Conservation (phyloP, 1,284 basidiomycete genomes). For the Pseudozyma pruni region DNA sequence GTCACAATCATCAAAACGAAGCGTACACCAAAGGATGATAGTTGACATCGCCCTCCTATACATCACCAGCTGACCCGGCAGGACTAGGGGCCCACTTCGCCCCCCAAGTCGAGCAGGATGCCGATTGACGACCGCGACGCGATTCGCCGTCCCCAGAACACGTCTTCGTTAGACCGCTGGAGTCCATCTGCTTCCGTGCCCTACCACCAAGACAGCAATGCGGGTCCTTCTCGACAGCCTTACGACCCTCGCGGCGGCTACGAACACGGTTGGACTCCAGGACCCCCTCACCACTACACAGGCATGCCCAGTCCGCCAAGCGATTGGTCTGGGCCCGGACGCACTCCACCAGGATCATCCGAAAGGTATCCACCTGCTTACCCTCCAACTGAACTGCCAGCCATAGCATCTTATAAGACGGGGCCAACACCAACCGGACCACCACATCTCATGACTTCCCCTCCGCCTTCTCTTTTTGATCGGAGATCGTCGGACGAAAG, state of each 20-base stretch:
- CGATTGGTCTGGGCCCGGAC: constrained; percentile 3
- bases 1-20: too few species aligned
- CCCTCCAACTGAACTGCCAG: constrained; percentile 4
- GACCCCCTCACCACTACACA: background rate
- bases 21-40: too few species aligned
- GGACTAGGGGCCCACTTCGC: too few species aligned
- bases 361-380: background rate
- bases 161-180: background rate
- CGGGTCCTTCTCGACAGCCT: constrained; percentile 27
- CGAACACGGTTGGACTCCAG: constrained; percentile 14
- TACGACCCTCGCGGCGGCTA: constrained; percentile 8
- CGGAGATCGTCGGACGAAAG: constrained; percentile 23
- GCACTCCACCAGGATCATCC: background rate
- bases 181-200: constrained; percentile 5
- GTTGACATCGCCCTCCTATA: too few species aligned
- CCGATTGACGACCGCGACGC: constrained; percentile 4
- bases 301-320: background rate
- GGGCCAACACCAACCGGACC: background rate
- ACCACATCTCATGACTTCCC: background rate
- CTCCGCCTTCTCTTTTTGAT: background rate
- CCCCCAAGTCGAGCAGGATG: constrained; percentile 10
- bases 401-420: background rate
- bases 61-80: too few species aligned
- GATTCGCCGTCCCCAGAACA: constrained; percentile 3
- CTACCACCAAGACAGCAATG: constrained; percentile 3